phyloP scores from a whole-genome alignment of 2,329 filamentous ascomycete genomes.

The Cercospora berteroae region DNA sequence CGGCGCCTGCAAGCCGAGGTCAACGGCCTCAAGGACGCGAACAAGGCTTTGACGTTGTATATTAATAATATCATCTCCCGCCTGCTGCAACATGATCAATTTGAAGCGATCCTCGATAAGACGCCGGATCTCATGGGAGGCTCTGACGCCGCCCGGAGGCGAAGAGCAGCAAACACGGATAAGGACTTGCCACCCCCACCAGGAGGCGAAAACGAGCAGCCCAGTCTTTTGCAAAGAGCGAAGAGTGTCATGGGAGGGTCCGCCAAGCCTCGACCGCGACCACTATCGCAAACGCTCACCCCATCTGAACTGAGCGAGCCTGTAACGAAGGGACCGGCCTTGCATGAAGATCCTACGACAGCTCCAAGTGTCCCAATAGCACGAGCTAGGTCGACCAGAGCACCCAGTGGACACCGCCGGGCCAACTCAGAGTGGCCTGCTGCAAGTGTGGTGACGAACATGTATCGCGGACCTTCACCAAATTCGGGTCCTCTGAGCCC shows the following conservation, averaged over 20 bases:
- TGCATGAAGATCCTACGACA: slow-evolving; percentile 63
- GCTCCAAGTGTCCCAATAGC: slow-evolving; percentile 73
- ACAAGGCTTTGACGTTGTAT: slow-evolving; percentile 94
- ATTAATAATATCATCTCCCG: slow-evolving; percentile 99
- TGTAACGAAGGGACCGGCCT: not conserved
- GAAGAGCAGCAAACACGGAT: slow-evolving; percentile 53
- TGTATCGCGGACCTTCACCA: slow-evolving; percentile 69
- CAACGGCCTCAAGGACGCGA: slow-evolving; percentile 81
- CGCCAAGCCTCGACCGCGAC: slow-evolving; percentile 32
- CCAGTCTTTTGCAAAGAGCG: slow-evolving; percentile 57
- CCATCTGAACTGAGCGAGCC: slow-evolving; percentile 6
- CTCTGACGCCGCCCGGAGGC: slow-evolving; percentile 28
- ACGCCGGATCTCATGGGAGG: slow-evolving; percentile 62
- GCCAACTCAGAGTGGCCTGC: slow-evolving; percentile 45
- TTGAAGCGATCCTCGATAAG: slow-evolving; percentile 87
- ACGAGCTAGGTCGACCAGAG: slow-evolving; percentile 49
- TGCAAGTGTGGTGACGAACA: slow-evolving; percentile 78
- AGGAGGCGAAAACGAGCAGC: slow-evolving; percentile 49
- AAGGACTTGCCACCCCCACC: slow-evolving; percentile 84
- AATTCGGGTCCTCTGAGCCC: slow-evolving; percentile 40
- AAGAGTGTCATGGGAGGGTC: slow-evolving; percentile 55
- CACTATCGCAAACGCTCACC: slow-evolving; percentile 34
- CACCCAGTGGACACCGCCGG: slow-evolving; percentile 42
- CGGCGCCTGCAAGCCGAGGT: slow-evolving; percentile 72
- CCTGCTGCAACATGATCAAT: slow-evolving; percentile 88